Evolutionary conservation across 352 stramenopile genomes (phyloP), one percentile per base, ranked within the genome.

Genomic region (Lagenidium giganteum): DNA sequence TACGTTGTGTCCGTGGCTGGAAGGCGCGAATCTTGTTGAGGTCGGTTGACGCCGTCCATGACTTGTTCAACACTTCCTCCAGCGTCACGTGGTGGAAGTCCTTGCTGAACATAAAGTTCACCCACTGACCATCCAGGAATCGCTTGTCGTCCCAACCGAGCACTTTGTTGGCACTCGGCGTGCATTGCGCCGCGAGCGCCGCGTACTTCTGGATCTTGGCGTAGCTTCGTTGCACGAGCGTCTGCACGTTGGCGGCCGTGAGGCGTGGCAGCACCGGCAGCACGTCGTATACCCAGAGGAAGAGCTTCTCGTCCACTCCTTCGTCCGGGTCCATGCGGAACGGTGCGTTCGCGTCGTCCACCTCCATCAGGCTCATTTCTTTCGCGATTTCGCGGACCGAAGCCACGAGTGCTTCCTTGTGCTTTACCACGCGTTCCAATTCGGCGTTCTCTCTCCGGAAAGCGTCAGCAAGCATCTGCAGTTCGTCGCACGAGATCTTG

Each of bases 61-160:
- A 63, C 31, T 50, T 56, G 8, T 21, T 24, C 8, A 51, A 39
- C 9, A 63, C 40, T 14, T 51, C 34, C 8, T 63, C 48, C 3
- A 58, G 25, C 16, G 40, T 27, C 20, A 56, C 42, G 34, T 67
- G 47, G 0, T 31, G 38, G 39, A 67, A 67, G 20, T 54, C 43
- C 20, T 67, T 67, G 30, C 28, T 42, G 34, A 67, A 67, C 31
- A 59, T 36, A 22, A 67, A 67, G 9, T 54, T 32, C 20, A 60
- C 48, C 36, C 42, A 60, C 28, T 41, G 22, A 20, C 51, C 45
- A 29, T 54, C 47, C 14, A 61, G 45, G 18, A 61, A 8, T 8
- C 52, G 52, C 35, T 61, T 61, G 52, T 61, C 52, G 21, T 31
- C 54, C 52, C 44, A 61, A 14, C 52, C 44, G 13, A 55, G 36